phyloP scores from a whole-genome alignment of 257 asterid genomes.

The Nicotiana attenuata region DNA sequence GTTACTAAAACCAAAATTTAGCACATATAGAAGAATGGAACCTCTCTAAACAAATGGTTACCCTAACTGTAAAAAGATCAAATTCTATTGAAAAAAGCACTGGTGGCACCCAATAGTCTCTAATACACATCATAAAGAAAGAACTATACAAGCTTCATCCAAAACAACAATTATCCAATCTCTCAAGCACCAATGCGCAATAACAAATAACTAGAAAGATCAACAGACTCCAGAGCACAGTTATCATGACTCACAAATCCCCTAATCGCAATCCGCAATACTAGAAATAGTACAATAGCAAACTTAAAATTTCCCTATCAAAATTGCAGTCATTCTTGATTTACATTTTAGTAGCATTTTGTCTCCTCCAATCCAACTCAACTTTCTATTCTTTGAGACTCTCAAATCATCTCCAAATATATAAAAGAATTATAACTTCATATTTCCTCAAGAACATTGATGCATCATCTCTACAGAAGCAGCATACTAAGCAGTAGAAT shows the following conservation, averaged over 20 bases:
- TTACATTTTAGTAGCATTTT: not conserved
- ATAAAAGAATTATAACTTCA: not conserved
- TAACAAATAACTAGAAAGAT: not conserved
- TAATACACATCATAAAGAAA: not conserved
- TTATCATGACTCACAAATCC: not conserved
- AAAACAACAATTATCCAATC: not conserved
- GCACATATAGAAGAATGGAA: not conserved
- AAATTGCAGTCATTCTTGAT: not conserved
- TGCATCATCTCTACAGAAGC: not conserved
- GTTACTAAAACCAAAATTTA: not conserved
- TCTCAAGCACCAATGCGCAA: not conserved
- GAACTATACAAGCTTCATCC: not conserved
- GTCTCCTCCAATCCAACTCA: not conserved
- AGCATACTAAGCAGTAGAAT: not conserved
- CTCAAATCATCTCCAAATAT: not conserved
- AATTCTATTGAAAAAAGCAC: not conserved
- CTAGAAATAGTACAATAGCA: not conserved
- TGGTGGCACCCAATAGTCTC: not conserved
- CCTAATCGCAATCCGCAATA: not conserved
- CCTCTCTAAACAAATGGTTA: not conserved
- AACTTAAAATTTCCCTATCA: not conserved
- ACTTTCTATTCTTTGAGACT: not conserved
- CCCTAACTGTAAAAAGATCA: conserved; percentile 3
- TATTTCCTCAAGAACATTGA: not conserved
- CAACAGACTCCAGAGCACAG: not conserved